Evolutionary conservation across 306 rosid genomes (phyloP).

Genomic region (Cicer chorassanicum): DNA sequence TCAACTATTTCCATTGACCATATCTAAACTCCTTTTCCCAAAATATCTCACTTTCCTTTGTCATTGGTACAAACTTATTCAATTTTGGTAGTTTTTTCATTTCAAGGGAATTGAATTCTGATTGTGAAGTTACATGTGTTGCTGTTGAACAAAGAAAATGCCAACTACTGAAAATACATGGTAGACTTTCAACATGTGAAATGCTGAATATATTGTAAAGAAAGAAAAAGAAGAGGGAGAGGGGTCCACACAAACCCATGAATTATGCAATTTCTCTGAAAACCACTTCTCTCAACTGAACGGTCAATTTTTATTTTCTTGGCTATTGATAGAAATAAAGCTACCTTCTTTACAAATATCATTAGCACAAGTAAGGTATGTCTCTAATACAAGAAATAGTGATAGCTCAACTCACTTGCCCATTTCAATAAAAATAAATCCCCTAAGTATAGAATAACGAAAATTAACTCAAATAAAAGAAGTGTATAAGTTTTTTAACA

Average conservation of each 20-base stretch:
- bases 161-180: constrained; percentile 33
- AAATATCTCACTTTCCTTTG: constrained; percentile 49
- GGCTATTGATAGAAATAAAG: constrained; percentile 48
- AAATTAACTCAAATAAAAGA: too few species aligned
- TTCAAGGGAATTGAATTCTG: constrained; percentile 59
- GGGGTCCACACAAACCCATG: constrained; percentile 50
- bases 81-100: constrained; percentile 44
- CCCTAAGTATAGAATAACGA: background rate
- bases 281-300: constrained; percentile 45
- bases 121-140: constrained; percentile 49
- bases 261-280: constrained; percentile 44
- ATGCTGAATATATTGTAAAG: constrained; percentile 17
- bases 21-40: constrained; percentile 42
- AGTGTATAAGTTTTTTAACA: too few species aligned
- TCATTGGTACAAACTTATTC: constrained; percentile 38
- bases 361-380: constrained; percentile 66
- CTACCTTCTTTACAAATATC: constrained; percentile 51
- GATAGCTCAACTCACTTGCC: constrained; percentile 53
- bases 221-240: background rate
- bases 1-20: constrained; percentile 45
- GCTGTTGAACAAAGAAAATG: constrained; percentile 33
- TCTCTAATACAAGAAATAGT: constrained; percentile 80
- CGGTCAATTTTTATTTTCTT: constrained; percentile 51
- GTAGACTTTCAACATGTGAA: constrained; percentile 24
- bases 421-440: constrained; percentile 31